Conservation (phyloP, 2,329 filamentous ascomycete species). For the Metarhizium anisopliae region DNA sequence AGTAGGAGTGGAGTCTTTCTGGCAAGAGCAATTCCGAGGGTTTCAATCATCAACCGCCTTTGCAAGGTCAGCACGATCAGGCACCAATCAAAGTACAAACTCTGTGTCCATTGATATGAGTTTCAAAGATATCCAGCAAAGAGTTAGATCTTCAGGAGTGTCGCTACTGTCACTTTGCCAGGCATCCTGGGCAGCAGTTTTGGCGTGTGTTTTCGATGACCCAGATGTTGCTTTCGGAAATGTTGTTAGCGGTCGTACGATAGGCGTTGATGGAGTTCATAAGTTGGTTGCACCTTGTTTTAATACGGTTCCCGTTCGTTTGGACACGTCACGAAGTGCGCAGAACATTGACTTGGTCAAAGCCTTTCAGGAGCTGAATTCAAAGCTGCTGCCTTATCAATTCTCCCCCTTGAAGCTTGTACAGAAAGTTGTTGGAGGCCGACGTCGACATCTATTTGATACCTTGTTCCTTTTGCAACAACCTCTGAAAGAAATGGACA, state of each 20-base stretch:
- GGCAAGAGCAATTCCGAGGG: constrained; percentile 46
- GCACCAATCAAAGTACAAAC: constrained; percentile 20
- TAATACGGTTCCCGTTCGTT: constrained; percentile 72
- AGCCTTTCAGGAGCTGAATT: constrained; percentile 51
- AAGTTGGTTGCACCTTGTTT: constrained; percentile 81
- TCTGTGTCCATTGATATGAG: constrained; percentile 23
- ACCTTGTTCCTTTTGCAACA: constrained; percentile 74
- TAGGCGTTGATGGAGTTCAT: constrained; percentile 57
- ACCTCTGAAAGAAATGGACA: constrained; percentile 45
- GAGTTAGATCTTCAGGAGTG: constrained; percentile 42
- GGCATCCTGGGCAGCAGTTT: constrained; percentile 59
- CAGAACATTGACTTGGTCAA: constrained; percentile 50
- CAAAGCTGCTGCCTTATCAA: constrained; percentile 57
- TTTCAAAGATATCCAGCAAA: constrained; percentile 36
- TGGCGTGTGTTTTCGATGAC: constrained; percentile 46
- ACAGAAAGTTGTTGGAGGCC: constrained; percentile 39
- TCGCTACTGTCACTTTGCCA: constrained; percentile 63
- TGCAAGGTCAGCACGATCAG: constrained; percentile 9
- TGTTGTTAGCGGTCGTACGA: constrained; percentile 68
- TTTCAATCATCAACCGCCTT: constrained; percentile 31
- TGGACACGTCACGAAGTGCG: constrained; percentile 36
- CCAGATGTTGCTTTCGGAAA: constrained; percentile 80
- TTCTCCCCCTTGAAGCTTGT: constrained; percentile 67
- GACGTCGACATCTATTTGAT: constrained; percentile 59
- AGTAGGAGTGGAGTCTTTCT: constrained; percentile 51